Conservation (phyloP, 2,329 filamentous ascomycete species). For the Didymella exigua region DNA sequence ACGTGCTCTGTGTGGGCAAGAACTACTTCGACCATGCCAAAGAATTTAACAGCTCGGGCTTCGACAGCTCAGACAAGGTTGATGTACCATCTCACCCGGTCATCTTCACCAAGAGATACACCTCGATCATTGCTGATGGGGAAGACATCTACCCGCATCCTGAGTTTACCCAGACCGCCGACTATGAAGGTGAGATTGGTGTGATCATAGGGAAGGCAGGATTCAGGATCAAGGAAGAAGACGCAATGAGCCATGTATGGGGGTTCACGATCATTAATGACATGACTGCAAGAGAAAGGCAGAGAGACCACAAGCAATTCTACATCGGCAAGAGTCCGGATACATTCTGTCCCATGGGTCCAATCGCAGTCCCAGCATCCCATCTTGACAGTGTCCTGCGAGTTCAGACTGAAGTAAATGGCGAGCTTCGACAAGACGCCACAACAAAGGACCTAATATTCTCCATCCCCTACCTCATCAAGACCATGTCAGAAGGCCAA, state of each 20-base stretch:
- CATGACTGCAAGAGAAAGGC: conserved; percentile 32
- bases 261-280: conserved; percentile 61
- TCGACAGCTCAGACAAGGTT: conserved; percentile 61
- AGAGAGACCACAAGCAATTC: conserved; percentile 61
- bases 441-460: conserved; percentile 56
- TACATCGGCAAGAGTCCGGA: conserved; percentile 63
- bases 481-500: conserved; percentile 54
- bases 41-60: conserved; percentile 63
- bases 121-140: conserved; percentile 58
- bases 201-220: conserved; percentile 61
- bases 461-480: conserved; percentile 52
- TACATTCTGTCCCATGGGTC: conserved; percentile 63
- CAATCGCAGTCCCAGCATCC: conserved; percentile 57
- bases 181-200: conserved; percentile 64
- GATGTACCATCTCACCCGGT: conserved; percentile 61
- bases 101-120: conserved; percentile 62
- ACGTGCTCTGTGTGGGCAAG: conserved; percentile 61
- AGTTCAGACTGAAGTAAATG: conserved; percentile 56
- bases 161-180: conserved; percentile 57
- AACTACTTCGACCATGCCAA: conserved; percentile 64
- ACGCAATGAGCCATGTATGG: conserved; percentile 61
- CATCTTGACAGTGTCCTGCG: conserved; percentile 52
- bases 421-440: conserved; percentile 54
- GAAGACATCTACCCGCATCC: conserved; percentile 56
- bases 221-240: conserved; percentile 50